phyloP scores from a whole-genome alignment of 2,329 filamentous ascomycete species.

The Alternaria metachromatica region DNA sequence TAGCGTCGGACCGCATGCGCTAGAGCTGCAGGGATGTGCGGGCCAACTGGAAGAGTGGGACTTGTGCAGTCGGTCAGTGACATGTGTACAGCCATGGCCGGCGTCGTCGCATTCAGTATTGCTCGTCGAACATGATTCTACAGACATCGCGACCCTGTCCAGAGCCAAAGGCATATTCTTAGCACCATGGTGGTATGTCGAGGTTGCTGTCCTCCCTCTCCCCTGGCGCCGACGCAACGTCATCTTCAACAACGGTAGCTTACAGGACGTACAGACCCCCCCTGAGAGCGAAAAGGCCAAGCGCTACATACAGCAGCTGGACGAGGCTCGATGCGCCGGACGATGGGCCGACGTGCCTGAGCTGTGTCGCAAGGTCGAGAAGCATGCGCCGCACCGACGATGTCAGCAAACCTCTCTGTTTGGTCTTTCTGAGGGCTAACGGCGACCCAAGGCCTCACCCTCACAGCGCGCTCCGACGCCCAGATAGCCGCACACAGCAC shows the following conservation, averaged over 20 bases:
- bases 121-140: constrained; percentile 42
- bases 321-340: constrained; percentile 85
- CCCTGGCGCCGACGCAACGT: constrained; percentile 32
- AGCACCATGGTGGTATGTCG: constrained; percentile 47
- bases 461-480: constrained; percentile 56
- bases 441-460: constrained; percentile 51
- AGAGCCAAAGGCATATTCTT: constrained; percentile 38
- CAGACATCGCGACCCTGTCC: constrained; percentile 22
- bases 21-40: constrained; percentile 29
- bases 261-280: constrained; percentile 46
- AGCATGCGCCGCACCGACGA: constrained; percentile 84
- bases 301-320: constrained; percentile 81
- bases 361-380: constrained; percentile 88
- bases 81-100: constrained; percentile 28
- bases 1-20: constrained; percentile 29
- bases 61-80: constrained; percentile 25
- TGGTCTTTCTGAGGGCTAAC: constrained; percentile 20
- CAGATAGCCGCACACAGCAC: constrained; percentile 53
- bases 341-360: constrained; percentile 88
- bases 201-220: not conserved
- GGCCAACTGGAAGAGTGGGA: constrained; percentile 22
- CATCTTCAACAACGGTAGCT: constrained; percentile 36
- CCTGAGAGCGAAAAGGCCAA: constrained; percentile 75
- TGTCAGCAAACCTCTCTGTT: constrained; percentile 64
- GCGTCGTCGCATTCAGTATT: constrained; percentile 28